Conservation (phyloP, 805 yeast genomes). For the Candida silvicultrix region DNA sequence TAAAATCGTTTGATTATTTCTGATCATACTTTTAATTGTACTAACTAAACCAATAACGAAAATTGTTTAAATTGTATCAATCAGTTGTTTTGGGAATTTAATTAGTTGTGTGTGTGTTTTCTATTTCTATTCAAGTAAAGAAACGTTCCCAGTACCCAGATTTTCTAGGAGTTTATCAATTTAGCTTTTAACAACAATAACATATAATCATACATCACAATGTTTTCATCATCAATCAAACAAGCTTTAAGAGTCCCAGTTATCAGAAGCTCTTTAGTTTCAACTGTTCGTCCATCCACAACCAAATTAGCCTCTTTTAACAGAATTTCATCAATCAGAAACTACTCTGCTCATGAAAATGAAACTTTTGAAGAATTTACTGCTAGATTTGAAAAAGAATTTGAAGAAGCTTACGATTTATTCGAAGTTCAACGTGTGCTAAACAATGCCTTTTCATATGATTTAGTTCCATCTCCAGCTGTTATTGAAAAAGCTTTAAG, state of each 20-base stretch:
- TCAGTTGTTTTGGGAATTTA: too few relatives aligned
- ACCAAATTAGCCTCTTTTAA: conserved; percentile 1
- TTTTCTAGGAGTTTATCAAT: background rate
- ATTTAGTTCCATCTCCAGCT: conserved; percentile 95
- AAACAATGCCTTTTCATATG: conserved; percentile 97
- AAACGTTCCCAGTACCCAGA: background rate
- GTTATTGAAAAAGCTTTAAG: conserved; percentile 92
- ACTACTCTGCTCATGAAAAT: conserved; percentile 76
- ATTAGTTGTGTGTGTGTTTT: too few relatives aligned
- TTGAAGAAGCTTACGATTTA: conserved; percentile 86
- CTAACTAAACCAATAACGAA: too few relatives aligned
- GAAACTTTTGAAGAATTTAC: conserved; percentile 96
- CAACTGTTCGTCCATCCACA: conserved; percentile 12
- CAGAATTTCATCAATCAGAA: conserved; percentile 38
- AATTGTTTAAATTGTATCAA: too few relatives aligned
- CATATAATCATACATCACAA: background rate
- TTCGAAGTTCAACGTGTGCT: conserved; percentile 90
- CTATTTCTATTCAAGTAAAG: too few relatives aligned
- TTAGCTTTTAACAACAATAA: background rate
- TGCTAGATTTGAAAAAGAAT: conserved; percentile 84
- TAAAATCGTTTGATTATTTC: background rate
- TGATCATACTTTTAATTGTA: too few relatives aligned
- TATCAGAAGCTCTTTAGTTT: conserved; percentile 10
- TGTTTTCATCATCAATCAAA: conserved; percentile 4
- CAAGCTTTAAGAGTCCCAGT: conserved; percentile 13